phyloP scores from a whole-genome alignment of 2,329 filamentous ascomycete species.

The Botrytis porri region DNA sequence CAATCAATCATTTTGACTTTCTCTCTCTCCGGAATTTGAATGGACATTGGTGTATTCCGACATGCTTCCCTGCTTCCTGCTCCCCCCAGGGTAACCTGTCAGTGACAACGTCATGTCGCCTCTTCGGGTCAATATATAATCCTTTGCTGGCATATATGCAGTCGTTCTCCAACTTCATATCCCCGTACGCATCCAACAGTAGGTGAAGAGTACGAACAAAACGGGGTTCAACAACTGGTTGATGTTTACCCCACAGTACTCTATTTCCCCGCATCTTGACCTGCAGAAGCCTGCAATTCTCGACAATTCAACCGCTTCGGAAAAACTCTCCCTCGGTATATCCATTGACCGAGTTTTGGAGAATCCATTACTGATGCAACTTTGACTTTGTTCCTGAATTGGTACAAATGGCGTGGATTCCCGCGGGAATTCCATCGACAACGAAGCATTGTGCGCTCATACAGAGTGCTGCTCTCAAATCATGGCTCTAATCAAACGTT shows the following conservation, averaged over 20 bases:
- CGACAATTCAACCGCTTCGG: constrained; percentile 19
- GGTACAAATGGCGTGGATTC: constrained; percentile 6
- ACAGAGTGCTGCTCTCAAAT: background rate
- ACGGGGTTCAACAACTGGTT: constrained; percentile 1
- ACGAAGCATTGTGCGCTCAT: constrained; percentile 1
- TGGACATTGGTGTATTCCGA: background rate
- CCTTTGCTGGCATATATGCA: background rate
- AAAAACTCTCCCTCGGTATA: constrained; percentile 20
- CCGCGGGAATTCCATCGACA: background rate
- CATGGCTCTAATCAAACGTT: constrained; percentile 12
- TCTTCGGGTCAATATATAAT: constrained; percentile 9
- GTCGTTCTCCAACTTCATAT: background rate
- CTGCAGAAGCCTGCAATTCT: constrained; percentile 16
- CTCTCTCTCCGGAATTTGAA: background rate
- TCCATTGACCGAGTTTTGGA: constrained; percentile 12
- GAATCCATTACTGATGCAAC: background rate
- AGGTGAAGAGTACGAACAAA: background rate
- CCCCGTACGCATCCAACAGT: background rate
- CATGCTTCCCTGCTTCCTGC: background rate
- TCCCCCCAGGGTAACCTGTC: background rate
- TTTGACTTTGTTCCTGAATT: background rate
- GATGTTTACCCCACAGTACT: constrained; percentile 13
- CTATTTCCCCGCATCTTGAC: constrained; percentile 14
- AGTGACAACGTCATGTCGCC: background rate
- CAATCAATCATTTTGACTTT: background rate